Base-by-base conservation (phyloP, 768 basidiomycete species). In the Lactarius sp. region DNA sequence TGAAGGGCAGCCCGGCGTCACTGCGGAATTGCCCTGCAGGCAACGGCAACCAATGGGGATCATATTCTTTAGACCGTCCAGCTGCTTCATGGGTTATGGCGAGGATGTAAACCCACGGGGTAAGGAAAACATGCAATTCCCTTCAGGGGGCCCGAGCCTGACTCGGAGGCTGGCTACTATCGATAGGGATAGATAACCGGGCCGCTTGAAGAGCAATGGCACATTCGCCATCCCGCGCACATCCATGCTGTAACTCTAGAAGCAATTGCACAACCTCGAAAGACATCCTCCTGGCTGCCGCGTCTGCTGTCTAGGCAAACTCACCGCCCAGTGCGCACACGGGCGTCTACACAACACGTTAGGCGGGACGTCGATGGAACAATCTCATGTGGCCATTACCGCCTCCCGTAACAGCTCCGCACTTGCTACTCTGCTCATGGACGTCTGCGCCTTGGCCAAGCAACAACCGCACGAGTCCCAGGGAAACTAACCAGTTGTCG, bases 371-470 rank as follows among this genome's bases (percentile, higher is more conserved):
- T 2, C 9, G 42, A 46, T 18, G 7, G 47, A 14, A n/a, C 22
- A 34, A 31, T 22, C 37, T 41, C 53, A n/a, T 20, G 47, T 31
- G 53, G 31, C 27, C 53, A 61, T 39, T 9, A 61, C 44, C 37
- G 53, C 60, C 31, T 20, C n/a, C 37, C 46, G 34, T 49, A n/a
- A 20, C 20, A 41, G 47, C 37, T 16, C 47, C 31, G 44, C 27
- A 41, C 37, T 22, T 47, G 59, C 60, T 61, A n/a, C 53, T 37
- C 53, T 61, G 31, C 53, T 56, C 60, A 61, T 2, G 5, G 60
- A 61, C 47, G 53, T 13, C 46, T 50, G 60, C 53, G 53, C 46
- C 60, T 18, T 27, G 27, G 44, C 12, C 60, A 61, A 55, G 60
- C 13, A 50, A 56, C 37, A 39, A 61, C 53, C 37, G 39, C 27